Evolutionary conservation across 345 rosid genomes (phyloP).

Genomic region (Streptanthus diversifolius): DNA sequence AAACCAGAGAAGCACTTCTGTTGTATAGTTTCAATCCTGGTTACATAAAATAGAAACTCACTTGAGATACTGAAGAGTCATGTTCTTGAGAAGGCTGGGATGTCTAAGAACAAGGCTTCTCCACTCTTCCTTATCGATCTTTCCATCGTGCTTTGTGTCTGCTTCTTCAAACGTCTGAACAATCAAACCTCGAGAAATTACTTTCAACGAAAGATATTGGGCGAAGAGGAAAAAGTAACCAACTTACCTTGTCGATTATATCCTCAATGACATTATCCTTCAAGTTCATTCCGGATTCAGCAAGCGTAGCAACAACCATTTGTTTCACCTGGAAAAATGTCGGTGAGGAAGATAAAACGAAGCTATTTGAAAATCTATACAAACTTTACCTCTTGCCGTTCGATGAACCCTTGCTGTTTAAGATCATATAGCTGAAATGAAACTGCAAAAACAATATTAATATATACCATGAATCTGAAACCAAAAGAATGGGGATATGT

Average conservation of each 20-base stretch:
- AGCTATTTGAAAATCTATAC: neutral
- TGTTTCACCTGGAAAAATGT: conserved; percentile 67
- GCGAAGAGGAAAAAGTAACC: neutral
- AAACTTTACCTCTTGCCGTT: conserved; percentile 84
- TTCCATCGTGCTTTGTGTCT: conserved; percentile 95
- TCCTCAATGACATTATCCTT: conserved; percentile 87
- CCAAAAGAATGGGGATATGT: neutral
- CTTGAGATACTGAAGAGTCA: conserved; percentile 99
- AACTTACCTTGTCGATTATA: conserved; percentile 83
- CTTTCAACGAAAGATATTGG: neutral
- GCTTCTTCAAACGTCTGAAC: conserved; percentile 97
- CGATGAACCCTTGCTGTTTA: conserved; percentile 99
- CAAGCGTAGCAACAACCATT: conserved; percentile 99
- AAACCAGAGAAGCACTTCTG: neutral
- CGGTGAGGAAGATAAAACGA: neutral
- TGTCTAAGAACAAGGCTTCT: conserved; percentile 87
- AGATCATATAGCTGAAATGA: conserved; percentile 97
- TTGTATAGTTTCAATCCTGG: neutral
- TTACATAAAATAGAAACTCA: conserved; percentile 36
- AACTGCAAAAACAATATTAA: conserved; percentile 54
- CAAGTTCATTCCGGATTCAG: conserved; percentile 99
- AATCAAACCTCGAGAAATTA: neutral
- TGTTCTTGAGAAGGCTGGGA: conserved; percentile 88
- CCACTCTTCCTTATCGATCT: conserved; percentile 96
- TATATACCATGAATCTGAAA: neutral